Conservation (phyloP, 2,329 filamentous ascomycete species). For the Aspergillus ibericus region DNA sequence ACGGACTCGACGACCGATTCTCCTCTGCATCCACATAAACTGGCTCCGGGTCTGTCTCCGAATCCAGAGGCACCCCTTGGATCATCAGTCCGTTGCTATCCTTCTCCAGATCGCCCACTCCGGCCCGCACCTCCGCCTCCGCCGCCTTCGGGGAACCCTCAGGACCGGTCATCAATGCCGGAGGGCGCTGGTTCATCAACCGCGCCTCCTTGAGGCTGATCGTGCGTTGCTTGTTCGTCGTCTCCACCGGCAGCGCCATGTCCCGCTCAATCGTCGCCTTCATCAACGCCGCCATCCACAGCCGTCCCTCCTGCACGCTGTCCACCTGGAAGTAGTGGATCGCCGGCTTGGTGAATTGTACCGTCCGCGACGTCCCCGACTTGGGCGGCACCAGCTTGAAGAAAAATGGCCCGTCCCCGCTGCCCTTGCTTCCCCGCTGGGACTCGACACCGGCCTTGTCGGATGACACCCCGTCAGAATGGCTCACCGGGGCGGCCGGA, state of each 20-base stretch:
- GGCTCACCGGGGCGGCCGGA: conserved; percentile 42
- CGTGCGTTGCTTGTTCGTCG: conserved; percentile 95
- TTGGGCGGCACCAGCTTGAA: conserved; percentile 96
- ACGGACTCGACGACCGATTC: conserved; percentile 20
- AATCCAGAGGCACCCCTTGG: conserved; percentile 33
- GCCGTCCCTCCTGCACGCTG: conserved; percentile 78
- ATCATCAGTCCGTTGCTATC: conserved; percentile 36
- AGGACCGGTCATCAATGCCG: conserved; percentile 69
- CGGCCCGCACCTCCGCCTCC: not conserved
- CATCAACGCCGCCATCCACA: conserved; percentile 99
- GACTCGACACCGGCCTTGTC: conserved; percentile 31
- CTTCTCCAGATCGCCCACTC: conserved; percentile 19
- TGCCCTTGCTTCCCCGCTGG: conserved; percentile 32
- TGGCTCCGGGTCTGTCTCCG: conserved; percentile 22
- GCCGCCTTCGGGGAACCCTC: conserved; percentile 28
- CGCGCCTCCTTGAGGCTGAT: conserved; percentile 88
- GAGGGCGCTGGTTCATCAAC: conserved; percentile 83
- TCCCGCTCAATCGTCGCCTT: conserved; percentile 98
- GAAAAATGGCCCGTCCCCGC: conserved; percentile 78
- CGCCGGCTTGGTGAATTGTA: conserved; percentile 96
- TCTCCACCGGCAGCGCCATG: conserved; percentile 71
- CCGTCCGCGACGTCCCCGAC: conserved; percentile 79
- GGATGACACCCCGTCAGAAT: conserved; percentile 39
- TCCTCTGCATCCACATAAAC: conserved; percentile 12
- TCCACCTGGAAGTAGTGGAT: conserved; percentile 98